Conservation (phyloP, 176 grass and related monocot genomes). For the Hordeum vulgare region MorexV3_pseudomolecules_assembly NC_058520.1:447293902-447294401, state of each 20-base stretch:
- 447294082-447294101: not conserved
- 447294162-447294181: not conserved
- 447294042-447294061: not conserved
- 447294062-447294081: not conserved
- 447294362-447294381: not conserved
- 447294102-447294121: not conserved
- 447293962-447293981: not conserved
- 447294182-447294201: not conserved
- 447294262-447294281: not conserved
- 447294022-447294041: not conserved
- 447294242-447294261: not conserved
- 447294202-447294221: not conserved
- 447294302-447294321: not conserved
- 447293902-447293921: constrained; percentile 95
- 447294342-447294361: not conserved
- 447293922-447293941: constrained; percentile 51
- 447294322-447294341: not conserved
- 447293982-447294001: not conserved
- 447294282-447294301: not conserved
- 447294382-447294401: not conserved
- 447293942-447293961: not conserved
- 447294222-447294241: not conserved
- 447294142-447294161: not conserved
- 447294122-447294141: not conserved
- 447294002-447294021: not conserved